A percentile compares a stretch with the other conserved stretches of the same genome.
phyloP scores from a whole-genome alignment of 495 filamentous ascomycete genomes.

The Hypoxylon subgilvum region DNA sequence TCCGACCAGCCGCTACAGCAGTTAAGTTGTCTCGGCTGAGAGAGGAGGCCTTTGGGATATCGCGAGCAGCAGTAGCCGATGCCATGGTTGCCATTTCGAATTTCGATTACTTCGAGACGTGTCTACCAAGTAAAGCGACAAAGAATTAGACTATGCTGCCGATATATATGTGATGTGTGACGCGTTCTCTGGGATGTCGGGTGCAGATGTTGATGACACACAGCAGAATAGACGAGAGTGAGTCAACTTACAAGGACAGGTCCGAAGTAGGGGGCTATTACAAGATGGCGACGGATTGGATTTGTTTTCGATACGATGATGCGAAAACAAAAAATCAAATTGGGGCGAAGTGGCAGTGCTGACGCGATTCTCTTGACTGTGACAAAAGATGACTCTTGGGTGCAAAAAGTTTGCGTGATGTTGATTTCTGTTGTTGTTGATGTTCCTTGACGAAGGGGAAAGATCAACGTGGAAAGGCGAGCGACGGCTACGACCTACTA shows the following conservation, averaged over 20 bases:
- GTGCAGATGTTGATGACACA: conserved; percentile 5
- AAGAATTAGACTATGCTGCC: conserved; percentile 15
- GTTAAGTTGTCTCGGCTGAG: conserved; percentile 65
- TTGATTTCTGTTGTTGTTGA: conserved; percentile 52
- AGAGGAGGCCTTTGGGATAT: conserved; percentile 71
- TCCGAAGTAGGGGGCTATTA: conserved; percentile 40
- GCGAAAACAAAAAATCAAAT: conserved; percentile 41
- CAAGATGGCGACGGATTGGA: conserved; percentile 48
- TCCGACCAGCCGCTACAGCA: conserved; percentile 63
- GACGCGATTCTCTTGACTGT: conserved; percentile 59
- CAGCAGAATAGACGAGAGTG: conserved; percentile 36
- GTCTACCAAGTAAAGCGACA: conserved; percentile 47
- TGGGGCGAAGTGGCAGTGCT: conserved; percentile 52
- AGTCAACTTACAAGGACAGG: conserved; percentile 52
- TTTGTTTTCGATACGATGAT: conserved; percentile 43
- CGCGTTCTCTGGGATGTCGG: conserved; percentile 1
- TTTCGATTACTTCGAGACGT: conserved; percentile 54
- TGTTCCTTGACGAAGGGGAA: conserved; percentile 49
- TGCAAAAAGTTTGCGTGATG: conserved; percentile 49
- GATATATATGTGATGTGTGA: neutral
- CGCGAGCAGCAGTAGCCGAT: conserved; percentile 64
- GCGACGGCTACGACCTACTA: conserved; percentile 34
- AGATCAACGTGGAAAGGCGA: conserved; percentile 37
- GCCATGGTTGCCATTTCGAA: conserved; percentile 66
- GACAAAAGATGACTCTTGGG: conserved; percentile 59